A percentile compares a stretch with the other conserved stretches of the same genome.
Conservation (phyloP, 495 filamentous ascomycete species). For the Letharia columbiana region DNA sequence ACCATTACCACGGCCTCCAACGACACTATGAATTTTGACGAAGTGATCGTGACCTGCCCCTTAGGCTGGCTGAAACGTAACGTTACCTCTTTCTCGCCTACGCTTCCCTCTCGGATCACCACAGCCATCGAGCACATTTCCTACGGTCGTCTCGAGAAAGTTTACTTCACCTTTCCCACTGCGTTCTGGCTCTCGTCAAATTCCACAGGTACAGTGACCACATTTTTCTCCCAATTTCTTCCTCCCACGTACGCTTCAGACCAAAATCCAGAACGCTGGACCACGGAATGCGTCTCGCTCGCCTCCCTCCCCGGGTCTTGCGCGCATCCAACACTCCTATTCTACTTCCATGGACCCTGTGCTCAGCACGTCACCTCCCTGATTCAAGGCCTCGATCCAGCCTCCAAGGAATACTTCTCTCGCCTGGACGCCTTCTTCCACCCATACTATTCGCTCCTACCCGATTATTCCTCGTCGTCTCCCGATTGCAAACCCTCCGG, state of each 20-base stretch:
- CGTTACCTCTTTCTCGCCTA: conserved; percentile 57
- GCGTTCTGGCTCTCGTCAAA: conserved; percentile 51
- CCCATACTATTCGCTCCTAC: conserved; percentile 61
- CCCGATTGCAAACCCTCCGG: conserved; percentile 53
- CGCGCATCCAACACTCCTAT: conserved; percentile 80
- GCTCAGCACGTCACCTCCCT: conserved; percentile 43
- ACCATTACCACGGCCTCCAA: conserved; percentile 48
- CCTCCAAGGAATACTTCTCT: conserved; percentile 37
- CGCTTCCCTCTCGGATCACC: conserved; percentile 54
- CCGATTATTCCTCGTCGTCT: conserved; percentile 52
- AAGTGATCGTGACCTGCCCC: conserved; percentile 76
- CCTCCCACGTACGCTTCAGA: conserved; percentile 50
- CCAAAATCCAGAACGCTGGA: conserved; percentile 60
- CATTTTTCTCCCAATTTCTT: conserved; percentile 59
- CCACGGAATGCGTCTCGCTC: conserved; percentile 69
- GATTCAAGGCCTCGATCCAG: conserved; percentile 26
- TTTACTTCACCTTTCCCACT: conserved; percentile 76
- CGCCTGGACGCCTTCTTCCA: conserved; percentile 52
- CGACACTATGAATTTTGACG: conserved; percentile 57
- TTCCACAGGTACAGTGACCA: conserved; percentile 11
- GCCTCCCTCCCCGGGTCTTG: conserved; percentile 50
- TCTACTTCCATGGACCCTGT: conserved; percentile 74
- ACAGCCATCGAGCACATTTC: conserved; percentile 70
- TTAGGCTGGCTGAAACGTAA: conserved; percentile 86
- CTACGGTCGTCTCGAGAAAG: conserved; percentile 86